Conservation (phyloP, 83 land plant species). For the Picea abies region DNA sequence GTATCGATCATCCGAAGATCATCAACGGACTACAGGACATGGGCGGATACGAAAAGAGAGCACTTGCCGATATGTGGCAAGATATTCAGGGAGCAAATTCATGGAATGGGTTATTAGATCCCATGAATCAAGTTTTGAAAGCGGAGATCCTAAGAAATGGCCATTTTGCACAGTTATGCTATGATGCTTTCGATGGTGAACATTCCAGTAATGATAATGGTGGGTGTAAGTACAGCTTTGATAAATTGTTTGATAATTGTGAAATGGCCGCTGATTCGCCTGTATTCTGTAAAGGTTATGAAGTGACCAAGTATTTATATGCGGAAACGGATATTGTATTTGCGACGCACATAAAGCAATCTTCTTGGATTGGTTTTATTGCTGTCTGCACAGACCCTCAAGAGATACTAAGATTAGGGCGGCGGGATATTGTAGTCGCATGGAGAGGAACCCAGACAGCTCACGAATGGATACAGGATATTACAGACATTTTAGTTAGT, state of each 20-base stretch:
- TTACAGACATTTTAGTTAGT: constrained; percentile 41
- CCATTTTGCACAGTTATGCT: constrained; percentile 61
- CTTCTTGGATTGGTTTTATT: constrained; percentile 78
- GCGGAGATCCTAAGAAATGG: constrained; percentile 74
- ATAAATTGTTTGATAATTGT: constrained; percentile 22
- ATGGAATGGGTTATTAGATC: constrained; percentile 75
- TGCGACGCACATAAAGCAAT: not conserved
- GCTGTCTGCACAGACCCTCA: not conserved
- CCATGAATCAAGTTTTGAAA: constrained; percentile 60
- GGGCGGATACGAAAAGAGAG: too few species aligned
- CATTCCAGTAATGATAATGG: constrained; percentile 62
- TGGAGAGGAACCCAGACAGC: constrained; percentile 27
- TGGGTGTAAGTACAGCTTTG: constrained; percentile 29
- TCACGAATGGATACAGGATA: constrained; percentile 67
- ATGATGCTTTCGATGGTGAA: constrained; percentile 68
- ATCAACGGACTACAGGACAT: too few species aligned
- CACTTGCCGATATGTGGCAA: constrained; percentile 30
- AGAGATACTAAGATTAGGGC: not conserved
- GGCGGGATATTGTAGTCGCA: too few species aligned
- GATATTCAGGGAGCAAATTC: constrained; percentile 47
- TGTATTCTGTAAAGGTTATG: too few species aligned
- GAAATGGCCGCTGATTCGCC: too few species aligned
- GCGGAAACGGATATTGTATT: too few species aligned
- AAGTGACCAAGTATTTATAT: too few species aligned
- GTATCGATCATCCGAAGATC: too few species aligned